Evolutionary conservation across 257 asterid genomes (phyloP), one percentile per base, ranked within the genome.

Genomic region (Coffea eugenioides): DNA sequence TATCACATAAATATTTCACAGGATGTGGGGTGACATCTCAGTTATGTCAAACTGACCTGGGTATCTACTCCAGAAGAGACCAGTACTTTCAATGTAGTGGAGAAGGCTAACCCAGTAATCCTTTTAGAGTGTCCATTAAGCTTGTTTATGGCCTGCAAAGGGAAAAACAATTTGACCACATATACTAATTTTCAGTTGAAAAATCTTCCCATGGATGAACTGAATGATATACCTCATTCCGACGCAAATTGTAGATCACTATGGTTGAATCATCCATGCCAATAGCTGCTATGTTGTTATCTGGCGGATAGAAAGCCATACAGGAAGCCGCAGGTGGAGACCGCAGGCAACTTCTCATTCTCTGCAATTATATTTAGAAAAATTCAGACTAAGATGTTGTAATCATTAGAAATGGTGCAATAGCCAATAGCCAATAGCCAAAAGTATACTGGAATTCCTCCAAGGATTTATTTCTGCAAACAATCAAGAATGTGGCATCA

Each of bases 191-290:
- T 34, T 36, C 69, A 75, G 43, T 56, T 57, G 76, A 21, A 61
- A 64, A 56, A 71, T 73, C 34, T 34, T n/a, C 52, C 5, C 61
- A 62, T 41, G 25, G 8, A 56, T 56, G 80, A 46, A n/a, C 48
- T 64, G 20, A 48, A 34, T 52, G 61, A 8, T 67, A 27, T 83
- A 93, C 97, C 91, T 88, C 84, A 36, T 85, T 88, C 45, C 54
- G 3, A 27, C 97, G 97, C 78, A 90, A 85, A 82, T 88, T 87
- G 81, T 90, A 92, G 43, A 94, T 81, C 74, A 91, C 84, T 67
- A 94, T 91, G 39, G 89, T 85, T 6, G 91, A 81, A 83, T 94
- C 95, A 74, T 92, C 95, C 92, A 84, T 86, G 72, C 95, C 98
- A 20, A 92, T 78, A 34, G 87, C 91, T 69, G 92, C 82, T 80